Evolutionary conservation across 2,329 filamentous ascomycete species (phyloP), one percentile per base, ranked within the genome.

Genomic region (Malbranchea cinnamomea): DNA sequence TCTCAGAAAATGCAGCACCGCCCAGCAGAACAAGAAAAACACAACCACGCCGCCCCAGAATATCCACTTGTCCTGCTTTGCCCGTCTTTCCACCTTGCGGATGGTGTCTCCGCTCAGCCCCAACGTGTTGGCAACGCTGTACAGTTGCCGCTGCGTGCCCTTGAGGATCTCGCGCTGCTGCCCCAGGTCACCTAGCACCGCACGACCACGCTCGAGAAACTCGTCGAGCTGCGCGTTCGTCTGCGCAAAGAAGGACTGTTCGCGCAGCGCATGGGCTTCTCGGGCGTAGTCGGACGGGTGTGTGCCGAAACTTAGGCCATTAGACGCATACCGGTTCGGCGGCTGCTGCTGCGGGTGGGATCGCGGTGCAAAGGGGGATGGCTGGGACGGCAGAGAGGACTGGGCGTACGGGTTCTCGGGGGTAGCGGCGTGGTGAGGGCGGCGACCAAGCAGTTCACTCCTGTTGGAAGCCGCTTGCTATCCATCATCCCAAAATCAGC

Each of bases 21-120:
- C 59, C 74, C 83, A 95, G 55, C 87, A 93, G 51, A 98, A 98
- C 21, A 70, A 49, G 46, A 95, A 80, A 54, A 98, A 98, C 20
- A 89, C 56, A 4, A 91, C 56, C 2, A 87, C 83, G 0, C 89
- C 84, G 0, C 63, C 78, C 67, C 79, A 80, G 53, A 98, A 98
- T 20, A 98, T 92, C 84, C 85, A 95, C 59, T 94, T 95, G 53
- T 98, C 89, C 62, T 95, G 80, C 53, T 74, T 79, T 29, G 89
- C 84, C 38, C 89, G 67, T 43, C 89, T 62, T 59, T 95, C 87
- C 23, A 98, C 78, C 83, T 89, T 95, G 26, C 89, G 74, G 41
- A 98, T 98, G 2, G 89, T 98, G 52, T 95, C 87, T 12, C 87
- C 85, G 47, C 80, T 91, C 36, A 98, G 71, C 0, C 89, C 89